phyloP scores from a whole-genome alignment of 2,329 filamentous ascomycete species.

The Aspergillus intermedius region DNA sequence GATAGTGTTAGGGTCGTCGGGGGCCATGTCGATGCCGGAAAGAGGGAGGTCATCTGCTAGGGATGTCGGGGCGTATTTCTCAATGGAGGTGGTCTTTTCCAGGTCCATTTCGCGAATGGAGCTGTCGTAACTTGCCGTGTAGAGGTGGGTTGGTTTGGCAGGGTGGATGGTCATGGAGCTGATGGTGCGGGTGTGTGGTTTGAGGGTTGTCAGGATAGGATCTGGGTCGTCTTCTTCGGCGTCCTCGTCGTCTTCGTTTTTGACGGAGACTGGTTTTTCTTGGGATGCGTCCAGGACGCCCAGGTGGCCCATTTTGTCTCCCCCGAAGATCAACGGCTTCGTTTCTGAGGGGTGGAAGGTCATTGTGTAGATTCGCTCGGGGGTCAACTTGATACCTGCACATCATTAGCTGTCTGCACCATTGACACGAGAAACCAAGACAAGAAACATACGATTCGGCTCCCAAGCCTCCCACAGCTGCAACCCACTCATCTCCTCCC shows the following conservation, averaged over 20 bases:
- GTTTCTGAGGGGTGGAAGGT: slow-evolving; percentile 80
- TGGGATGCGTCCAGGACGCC: slow-evolving; percentile 74
- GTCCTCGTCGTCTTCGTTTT: slow-evolving; percentile 60
- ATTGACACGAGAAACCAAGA: no score
- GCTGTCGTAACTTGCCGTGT: slow-evolving; percentile 85
- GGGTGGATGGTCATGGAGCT: slow-evolving; percentile 74
- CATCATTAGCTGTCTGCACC: neutral
- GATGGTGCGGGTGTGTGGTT: slow-evolving; percentile 84
- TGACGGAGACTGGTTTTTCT: slow-evolving; percentile 38
- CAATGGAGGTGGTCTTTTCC: slow-evolving; percentile 67
- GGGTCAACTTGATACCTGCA: slow-evolving; percentile 81
- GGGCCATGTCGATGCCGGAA: slow-evolving; percentile 74
- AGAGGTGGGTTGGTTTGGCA: slow-evolving; percentile 66
- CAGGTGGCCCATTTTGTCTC: slow-evolving; percentile 86
- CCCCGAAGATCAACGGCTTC: slow-evolving; percentile 85
- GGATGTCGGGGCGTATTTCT: slow-evolving; percentile 71
- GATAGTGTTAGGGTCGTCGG: slow-evolving; percentile 63
- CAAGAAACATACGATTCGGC: slow-evolving; percentile 58
- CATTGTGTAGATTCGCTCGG: slow-evolving; percentile 78
- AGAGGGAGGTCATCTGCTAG: slow-evolving; percentile 67
- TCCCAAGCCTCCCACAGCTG: slow-evolving; percentile 77
- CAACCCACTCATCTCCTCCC: slow-evolving; percentile 70
- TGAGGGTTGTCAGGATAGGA: slow-evolving; percentile 80
- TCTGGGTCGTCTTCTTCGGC: slow-evolving; percentile 57
- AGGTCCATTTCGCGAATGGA: slow-evolving; percentile 84